Evolutionary conservation across 352 stramenopile species (phyloP), one percentile per base, ranked within the genome.

Genomic region (Aphanomyces astaci): DNA sequence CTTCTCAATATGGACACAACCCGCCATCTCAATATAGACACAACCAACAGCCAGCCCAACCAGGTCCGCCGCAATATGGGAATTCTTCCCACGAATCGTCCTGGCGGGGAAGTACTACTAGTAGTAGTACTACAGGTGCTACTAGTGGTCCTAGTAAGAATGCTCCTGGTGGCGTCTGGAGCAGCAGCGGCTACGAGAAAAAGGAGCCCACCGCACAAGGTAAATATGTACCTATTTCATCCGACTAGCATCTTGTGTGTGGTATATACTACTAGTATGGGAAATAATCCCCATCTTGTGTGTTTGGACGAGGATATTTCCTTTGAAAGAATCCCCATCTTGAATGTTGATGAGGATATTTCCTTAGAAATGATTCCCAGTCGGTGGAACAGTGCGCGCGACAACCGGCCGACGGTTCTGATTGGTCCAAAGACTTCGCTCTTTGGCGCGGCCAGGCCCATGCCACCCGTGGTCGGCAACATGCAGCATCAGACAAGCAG

Each of bases 371-470:
- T 32, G 10, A 59, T 49, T 45, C 49, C 49, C 13, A 68, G 27
- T 4, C 62, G 62, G 11, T 68, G 62, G 62, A 59, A 24, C 19
- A 68, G 40, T 17, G 19, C 77, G 0, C 81, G 86, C n/a, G 86
- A 95, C 74, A 92, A 90, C 60, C 84, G 86, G 0, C 86, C 86
- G 4, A 95, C 86, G 0, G 86, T 95, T 27, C 74, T 95, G 0
- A 84, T 95, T 24, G 86, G 86, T 1, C 80, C 90, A 56, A 83
- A 81, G n/a, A 25, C n/a, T 9, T 59, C 62, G 4, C 40, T 68
- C 15, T 68, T 68, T 60, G 56, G 28, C 7, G 15, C 28, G 5
- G 4, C 33, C 2, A 60, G 25, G 32, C 62, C 19, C 17, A 19
- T 36, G 7, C 4, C 25, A 11, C 62, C 43, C 10, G 15, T 27